A percentile compares a stretch with the other conserved stretches of the same genome.
These are phyloP conservation scores for Leccinum longicurvipes DNA, from an alignment of 768 basidiomycete species.

Conservation along the genomic window DNA sequence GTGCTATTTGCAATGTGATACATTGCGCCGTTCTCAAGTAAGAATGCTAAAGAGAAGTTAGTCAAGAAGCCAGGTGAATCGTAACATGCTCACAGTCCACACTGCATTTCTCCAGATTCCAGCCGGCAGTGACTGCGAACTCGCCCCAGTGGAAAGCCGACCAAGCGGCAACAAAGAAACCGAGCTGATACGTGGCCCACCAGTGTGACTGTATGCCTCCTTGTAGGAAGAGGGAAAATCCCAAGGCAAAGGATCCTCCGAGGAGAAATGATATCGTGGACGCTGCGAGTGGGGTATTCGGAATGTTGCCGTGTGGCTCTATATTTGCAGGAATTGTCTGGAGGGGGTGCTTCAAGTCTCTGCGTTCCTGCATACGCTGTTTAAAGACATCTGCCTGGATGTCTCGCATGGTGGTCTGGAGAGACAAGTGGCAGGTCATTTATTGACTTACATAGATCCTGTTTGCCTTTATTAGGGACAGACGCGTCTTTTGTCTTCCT, in stretches of 20 bases:
- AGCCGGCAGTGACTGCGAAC: constrained; percentile 93
- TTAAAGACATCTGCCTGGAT: constrained; percentile 37
- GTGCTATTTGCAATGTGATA: constrained; percentile 83
- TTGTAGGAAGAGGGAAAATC: constrained; percentile 45
- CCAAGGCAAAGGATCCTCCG: constrained; percentile 66
- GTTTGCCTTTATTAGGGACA: constrained; percentile 19
- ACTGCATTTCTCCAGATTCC: constrained; percentile 90
- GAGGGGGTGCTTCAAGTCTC: constrained; percentile 38
- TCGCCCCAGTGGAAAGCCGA: constrained; percentile 90
- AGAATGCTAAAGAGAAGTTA: constrained; percentile 60
- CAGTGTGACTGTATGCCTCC: constrained; percentile 45
- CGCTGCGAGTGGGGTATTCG: constrained; percentile 85
- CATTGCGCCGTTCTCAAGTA: constrained; percentile 82
- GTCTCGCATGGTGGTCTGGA: constrained; percentile 28
- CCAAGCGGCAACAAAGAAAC: constrained; percentile 82
- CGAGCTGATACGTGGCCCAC: constrained; percentile 76
- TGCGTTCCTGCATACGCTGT: constrained; percentile 42
- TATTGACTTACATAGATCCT: no score
- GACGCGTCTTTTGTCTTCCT: background rate
- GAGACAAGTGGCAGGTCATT: background rate
- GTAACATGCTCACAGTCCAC: constrained; percentile 74
- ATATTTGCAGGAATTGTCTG: constrained; percentile 50
- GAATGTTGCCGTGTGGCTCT: constrained; percentile 53
- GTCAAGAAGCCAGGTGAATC: background rate
- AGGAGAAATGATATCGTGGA: constrained; percentile 82